Base-by-base conservation (phyloP, 768 basidiomycete genomes). In the Psilocybe cyanescens region DNA sequence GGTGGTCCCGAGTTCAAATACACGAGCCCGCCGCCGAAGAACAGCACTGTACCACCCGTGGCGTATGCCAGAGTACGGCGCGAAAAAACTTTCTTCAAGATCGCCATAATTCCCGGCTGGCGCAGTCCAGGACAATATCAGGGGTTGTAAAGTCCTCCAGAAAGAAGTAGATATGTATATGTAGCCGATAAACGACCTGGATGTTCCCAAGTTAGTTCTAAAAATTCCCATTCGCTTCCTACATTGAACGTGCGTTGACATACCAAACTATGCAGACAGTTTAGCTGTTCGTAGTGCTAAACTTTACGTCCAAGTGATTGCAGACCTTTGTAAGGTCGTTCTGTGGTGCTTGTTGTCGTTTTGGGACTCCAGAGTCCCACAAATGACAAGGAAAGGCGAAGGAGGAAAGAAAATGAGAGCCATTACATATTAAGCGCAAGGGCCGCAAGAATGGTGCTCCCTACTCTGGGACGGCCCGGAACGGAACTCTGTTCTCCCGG, bases 1-100 rank as follows among this genome's bases (percentile, higher is more conserved):
- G 85, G 78, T 9, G 89, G 88, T 0, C 90, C 89, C 2, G 90
- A 91, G 69, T 88, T 90, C 58, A 92, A 81, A 68, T 86, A 91
- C 75, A 81, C 86, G 76, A 89, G 90, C 2, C 88, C 85, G 11
- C 84, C 82, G 4, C 83, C 88, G 7, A 82, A 75, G 17, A 83
- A 74, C 14, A 86, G 71, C 44, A 78, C 71, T 8, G 87, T 83
- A 3, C 86, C 83, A 24, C 82, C 83, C 0, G 84, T 75, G 45
- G 77, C 81, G 68, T 82, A 74, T 6, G 79, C 83, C 17, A 91
- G 74, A 0, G 84, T 81, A 44, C 83, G 79, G 58, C 84, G 79
- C 8, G 86, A 86, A 70, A 90, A 81, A 4, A 89, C 64, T 44
- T 66, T 71, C 45, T 74, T 72, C 49, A 81, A 57, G 57, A 81